phyloP scores from a whole-genome alignment of 345 rosid genomes.

The Kandelia obovata region DNA sequence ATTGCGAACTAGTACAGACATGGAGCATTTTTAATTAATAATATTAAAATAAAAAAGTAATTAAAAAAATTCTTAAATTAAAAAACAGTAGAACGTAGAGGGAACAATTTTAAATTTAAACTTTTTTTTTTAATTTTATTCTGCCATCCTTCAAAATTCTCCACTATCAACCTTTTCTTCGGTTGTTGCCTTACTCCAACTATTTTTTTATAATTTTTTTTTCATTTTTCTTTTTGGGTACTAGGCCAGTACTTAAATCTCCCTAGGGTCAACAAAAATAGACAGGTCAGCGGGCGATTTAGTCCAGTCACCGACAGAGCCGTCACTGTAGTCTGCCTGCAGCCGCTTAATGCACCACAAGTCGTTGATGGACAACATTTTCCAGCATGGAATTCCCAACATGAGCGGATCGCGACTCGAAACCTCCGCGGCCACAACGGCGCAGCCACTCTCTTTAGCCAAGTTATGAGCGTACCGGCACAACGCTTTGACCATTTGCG shows the following conservation, averaged over 20 bases:
- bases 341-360: slow-evolving; percentile 91
- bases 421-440: slow-evolving; percentile 83
- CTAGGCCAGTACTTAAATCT: slow-evolving; percentile 30
- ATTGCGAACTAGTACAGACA: too few relatives aligned
- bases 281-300: slow-evolving; percentile 78
- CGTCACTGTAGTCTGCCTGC: slow-evolving; percentile 75
- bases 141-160: background rate
- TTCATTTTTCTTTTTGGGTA: background rate
- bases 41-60: too few relatives aligned
- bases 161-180: background rate
- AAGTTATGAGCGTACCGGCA: slow-evolving; percentile 83
- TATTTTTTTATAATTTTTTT: too few relatives aligned
- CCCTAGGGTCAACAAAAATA: slow-evolving; percentile 97
- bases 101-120: too few relatives aligned
- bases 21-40: too few relatives aligned
- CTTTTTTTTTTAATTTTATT: too few relatives aligned
- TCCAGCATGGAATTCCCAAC: slow-evolving; percentile 80
- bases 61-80: too few relatives aligned
- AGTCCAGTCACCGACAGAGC: slow-evolving; percentile 81
- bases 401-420: slow-evolving; percentile 61
- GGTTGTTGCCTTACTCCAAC: background rate
- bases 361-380: slow-evolving; percentile 70
- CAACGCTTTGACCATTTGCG: slow-evolving; percentile 52
- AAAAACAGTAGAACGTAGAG: too few relatives aligned
- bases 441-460: slow-evolving; percentile 61